phyloP scores from a whole-genome alignment of 345 rosid species.

The Arabidopsis suecica region DNA sequence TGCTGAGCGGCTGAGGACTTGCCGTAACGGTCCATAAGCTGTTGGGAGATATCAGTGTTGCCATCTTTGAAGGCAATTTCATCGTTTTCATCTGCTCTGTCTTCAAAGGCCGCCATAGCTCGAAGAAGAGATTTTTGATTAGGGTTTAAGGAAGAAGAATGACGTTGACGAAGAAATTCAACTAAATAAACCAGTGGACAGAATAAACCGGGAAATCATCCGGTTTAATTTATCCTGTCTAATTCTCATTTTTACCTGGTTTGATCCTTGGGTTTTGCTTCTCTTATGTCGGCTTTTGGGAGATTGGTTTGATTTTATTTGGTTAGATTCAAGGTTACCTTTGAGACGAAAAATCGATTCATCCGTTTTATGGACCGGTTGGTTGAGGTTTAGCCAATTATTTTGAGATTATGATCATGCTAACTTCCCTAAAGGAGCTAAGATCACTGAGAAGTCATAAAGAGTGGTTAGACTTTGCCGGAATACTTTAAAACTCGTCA shows the following conservation, averaged over 20 bases:
- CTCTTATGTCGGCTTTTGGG: not conserved
- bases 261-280: not conserved
- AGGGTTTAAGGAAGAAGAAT: slow-evolving; percentile 44
- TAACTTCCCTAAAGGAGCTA: not conserved
- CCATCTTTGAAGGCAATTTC: slow-evolving; percentile 49
- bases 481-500: too few relatives aligned
- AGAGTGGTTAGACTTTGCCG: not conserved
- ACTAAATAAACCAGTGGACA: slow-evolving; percentile 7
- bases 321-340: not conserved
- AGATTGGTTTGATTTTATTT: not conserved
- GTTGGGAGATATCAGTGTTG: slow-evolving; percentile 73
- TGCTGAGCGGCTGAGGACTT: slow-evolving; percentile 85
- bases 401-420: not conserved
- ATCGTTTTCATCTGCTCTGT: slow-evolving; percentile 44
- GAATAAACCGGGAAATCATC: slow-evolving; percentile 20
- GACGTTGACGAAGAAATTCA: not conserved
- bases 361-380: not conserved
- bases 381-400: not conserved
- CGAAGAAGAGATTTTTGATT: slow-evolving; percentile 1
- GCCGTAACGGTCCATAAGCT: slow-evolving; percentile 88
- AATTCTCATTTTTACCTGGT: slow-evolving; percentile 6
- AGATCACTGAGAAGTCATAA: not conserved
- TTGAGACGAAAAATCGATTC: not conserved
- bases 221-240: slow-evolving; percentile 16
- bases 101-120: slow-evolving; percentile 42